Conservation (phyloP, 148 eudicot species). For the Silene latifolia region DNA sequence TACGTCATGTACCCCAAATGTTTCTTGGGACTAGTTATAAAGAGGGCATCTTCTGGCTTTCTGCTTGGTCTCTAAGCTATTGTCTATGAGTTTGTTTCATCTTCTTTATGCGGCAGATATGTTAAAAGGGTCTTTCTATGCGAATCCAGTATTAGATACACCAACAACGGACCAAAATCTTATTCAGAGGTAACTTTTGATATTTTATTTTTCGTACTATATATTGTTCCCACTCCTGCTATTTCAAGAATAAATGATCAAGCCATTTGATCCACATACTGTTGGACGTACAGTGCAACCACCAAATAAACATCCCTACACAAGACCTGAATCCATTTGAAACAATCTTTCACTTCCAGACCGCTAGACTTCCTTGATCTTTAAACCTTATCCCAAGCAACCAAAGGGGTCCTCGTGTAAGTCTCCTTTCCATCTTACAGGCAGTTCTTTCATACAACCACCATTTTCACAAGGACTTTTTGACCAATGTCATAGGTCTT, state of each 20-base stretch:
- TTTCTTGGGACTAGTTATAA: too few relatives aligned
- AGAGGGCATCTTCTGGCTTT: too few relatives aligned
- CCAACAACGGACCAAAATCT: conserved; percentile 67
- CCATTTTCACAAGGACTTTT: too few relatives aligned
- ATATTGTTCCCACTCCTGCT: conserved; percentile 1
- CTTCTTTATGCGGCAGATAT: conserved; percentile 47
- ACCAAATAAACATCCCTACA: not conserved
- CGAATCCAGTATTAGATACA: conserved; percentile 78
- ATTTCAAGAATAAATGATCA: not conserved
- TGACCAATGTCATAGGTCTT: too few relatives aligned
- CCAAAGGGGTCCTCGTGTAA: too few relatives aligned
- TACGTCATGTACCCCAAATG: too few relatives aligned
- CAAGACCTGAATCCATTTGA: not conserved
- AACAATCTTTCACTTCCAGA: not conserved
- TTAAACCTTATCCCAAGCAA: not conserved
- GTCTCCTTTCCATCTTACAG: too few relatives aligned
- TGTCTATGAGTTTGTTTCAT: conserved; percentile 6
- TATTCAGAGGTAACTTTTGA: conserved; percentile 55
- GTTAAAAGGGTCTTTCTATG: conserved; percentile 91
- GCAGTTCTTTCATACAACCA: too few relatives aligned
- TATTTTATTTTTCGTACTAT: not conserved
- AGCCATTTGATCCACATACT: not conserved
- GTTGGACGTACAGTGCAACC: not conserved
- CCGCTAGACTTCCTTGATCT: not conserved
- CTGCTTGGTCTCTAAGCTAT: not conserved